Evolutionary conservation across 371 early-diverging fungal genomes (phyloP).

Genomic region (Syncephalastrum contaminatum): DNA sequence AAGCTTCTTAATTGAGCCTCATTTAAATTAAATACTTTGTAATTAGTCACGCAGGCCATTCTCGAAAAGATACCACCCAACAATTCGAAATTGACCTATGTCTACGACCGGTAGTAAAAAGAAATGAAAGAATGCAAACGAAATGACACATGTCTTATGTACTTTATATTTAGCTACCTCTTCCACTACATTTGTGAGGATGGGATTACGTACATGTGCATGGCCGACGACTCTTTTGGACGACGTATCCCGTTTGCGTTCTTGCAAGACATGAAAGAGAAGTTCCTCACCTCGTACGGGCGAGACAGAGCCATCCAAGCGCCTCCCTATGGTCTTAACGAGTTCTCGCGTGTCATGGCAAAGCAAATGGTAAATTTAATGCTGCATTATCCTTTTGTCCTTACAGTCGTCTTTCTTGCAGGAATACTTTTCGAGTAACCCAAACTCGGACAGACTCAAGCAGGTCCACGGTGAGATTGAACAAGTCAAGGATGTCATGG

Average conservation of each 20-base stretch:
- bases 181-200: slow-evolving; percentile 88
- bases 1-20: neutral
- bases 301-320: slow-evolving; percentile 58
- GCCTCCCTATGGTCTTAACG: slow-evolving; percentile 77
- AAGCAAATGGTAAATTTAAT: slow-evolving; percentile 68
- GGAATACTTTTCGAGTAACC: slow-evolving; percentile 76
- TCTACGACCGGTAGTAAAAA: slow-evolving; percentile 74
- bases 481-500: slow-evolving; percentile 94
- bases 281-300: slow-evolving; percentile 64
- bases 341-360: slow-evolving; percentile 79
- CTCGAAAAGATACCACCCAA: slow-evolving; percentile 88
- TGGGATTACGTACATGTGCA: slow-evolving; percentile 84
- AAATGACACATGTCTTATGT: neutral
- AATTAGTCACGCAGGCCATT: slow-evolving; percentile 80
- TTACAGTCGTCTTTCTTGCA: slow-evolving; percentile 13
- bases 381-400: slow-evolving; percentile 1
- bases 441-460: slow-evolving; percentile 73
- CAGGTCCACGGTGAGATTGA: slow-evolving; percentile 90
- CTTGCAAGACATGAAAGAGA: slow-evolving; percentile 76
- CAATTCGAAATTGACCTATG: slow-evolving; percentile 88
- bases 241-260: slow-evolving; percentile 90
- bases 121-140: neutral
- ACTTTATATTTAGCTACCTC: slow-evolving; percentile 62
- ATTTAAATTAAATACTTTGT: neutral
- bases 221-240: slow-evolving; percentile 88